These are phyloP conservation scores for Leptomonas pyrrhocoris DNA, from an alignment of 208 protist genomes.

Conservation along the genomic window DNA sequence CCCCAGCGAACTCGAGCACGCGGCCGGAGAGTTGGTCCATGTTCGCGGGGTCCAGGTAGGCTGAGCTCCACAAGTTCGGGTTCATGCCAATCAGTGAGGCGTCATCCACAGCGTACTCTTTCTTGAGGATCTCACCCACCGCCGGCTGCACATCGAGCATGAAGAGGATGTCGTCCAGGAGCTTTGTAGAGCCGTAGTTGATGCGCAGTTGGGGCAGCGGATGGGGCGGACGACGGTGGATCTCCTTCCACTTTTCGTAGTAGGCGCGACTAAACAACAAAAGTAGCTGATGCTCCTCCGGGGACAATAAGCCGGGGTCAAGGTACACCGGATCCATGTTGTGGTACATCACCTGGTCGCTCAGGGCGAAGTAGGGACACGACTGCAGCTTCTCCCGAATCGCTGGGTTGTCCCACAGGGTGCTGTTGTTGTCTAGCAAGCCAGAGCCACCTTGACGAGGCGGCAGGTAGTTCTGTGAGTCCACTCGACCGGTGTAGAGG, in stretches of 20 bases:
- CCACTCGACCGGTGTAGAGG: constrained; percentile 80
- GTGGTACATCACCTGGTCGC: constrained; percentile 87
- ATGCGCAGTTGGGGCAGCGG: constrained; percentile 66
- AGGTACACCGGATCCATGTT: constrained; percentile 89
- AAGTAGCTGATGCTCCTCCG: constrained; percentile 86
- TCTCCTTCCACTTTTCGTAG: constrained; percentile 83
- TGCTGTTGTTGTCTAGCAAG: constrained; percentile 46
- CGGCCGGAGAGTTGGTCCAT: constrained; percentile 87
- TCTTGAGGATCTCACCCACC: constrained; percentile 60
- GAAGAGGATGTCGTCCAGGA: constrained; percentile 74
- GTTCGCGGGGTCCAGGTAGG: constrained; percentile 82
- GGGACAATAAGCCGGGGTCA: constrained; percentile 79
- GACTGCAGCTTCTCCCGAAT: constrained; percentile 58
- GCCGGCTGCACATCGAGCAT: constrained; percentile 48
- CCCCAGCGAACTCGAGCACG: constrained; percentile 82
- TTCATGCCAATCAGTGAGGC: constrained; percentile 83
- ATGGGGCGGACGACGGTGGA: constrained; percentile 61
- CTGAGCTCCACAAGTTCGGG: constrained; percentile 67
- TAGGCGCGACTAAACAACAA: constrained; percentile 86
- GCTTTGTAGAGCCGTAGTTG: constrained; percentile 51
- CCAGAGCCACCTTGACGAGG: constrained; percentile 60
- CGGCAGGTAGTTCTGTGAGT: constrained; percentile 77
- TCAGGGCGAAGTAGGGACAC: constrained; percentile 89
- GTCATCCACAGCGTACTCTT: constrained; percentile 84
- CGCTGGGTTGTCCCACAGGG: constrained; percentile 71